Conservation (phyloP, 345 rosid species). For the Tarenaya hassleriana region DNA sequence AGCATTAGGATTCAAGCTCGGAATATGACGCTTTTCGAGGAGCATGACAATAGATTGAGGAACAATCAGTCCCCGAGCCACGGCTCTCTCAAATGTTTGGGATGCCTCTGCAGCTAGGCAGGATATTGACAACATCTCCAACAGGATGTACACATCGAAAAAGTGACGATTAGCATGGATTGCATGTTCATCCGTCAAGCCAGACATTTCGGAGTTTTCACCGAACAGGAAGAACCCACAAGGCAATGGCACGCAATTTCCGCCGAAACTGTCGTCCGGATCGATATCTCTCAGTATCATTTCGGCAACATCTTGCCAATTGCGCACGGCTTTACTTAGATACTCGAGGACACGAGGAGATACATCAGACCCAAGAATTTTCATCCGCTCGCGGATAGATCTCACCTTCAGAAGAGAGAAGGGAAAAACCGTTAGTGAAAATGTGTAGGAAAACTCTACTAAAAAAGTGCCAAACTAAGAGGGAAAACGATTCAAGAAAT, state of each 20-base stretch:
- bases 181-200: conserved; percentile 47
- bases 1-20: conserved; percentile 43
- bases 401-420: conserved; percentile 53
- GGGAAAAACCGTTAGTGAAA: conserved; percentile 8
- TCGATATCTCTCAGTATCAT: conserved; percentile 77
- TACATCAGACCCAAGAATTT: conserved; percentile 69
- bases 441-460: background rate
- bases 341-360: conserved; percentile 76
- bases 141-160: conserved; percentile 77
- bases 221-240: conserved; percentile 53
- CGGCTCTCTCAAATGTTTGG: conserved; percentile 90
- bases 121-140: conserved; percentile 90
- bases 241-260: conserved; percentile 40
- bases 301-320: conserved; percentile 86
- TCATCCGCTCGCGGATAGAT: conserved; percentile 76
- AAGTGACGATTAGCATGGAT: conserved; percentile 44
- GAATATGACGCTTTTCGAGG: conserved; percentile 71
- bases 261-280: conserved; percentile 57
- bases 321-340: conserved; percentile 78
- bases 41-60: conserved; percentile 77
- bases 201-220: conserved; percentile 57
- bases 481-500: conserved; percentile 14
- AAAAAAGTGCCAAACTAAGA: conserved; percentile 1
- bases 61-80: conserved; percentile 69
- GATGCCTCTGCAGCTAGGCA: conserved; percentile 84